A percentile compares a stretch with the other conserved stretches of the same genome.
Evolutionary conservation across 2,329 filamentous ascomycete genomes (phyloP).

Genomic region (Colletotrichum eremochloae): DNA sequence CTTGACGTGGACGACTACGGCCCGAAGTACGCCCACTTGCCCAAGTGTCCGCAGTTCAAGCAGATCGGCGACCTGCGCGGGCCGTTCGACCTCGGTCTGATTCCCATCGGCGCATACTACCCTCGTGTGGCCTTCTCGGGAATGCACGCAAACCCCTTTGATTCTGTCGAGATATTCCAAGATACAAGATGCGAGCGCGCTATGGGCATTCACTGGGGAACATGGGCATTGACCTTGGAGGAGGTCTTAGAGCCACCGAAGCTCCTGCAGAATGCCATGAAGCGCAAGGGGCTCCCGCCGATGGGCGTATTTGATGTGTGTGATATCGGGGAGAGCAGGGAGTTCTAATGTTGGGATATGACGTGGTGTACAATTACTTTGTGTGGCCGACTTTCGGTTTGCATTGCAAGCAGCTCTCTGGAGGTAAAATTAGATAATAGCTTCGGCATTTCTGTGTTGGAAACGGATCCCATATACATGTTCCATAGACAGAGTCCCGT

Average conservation of each 20-base stretch:
- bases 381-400: background rate
- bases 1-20: slow-evolving; percentile 77
- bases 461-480: background rate
- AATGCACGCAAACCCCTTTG: slow-evolving; percentile 88
- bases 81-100: slow-evolving; percentile 90
- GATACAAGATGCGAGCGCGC: slow-evolving; percentile 85
- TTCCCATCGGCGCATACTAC: slow-evolving; percentile 92
- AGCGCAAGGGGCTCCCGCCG: slow-evolving; percentile 74
- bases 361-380: slow-evolving; percentile 1
- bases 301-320: slow-evolving; percentile 85
- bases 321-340: slow-evolving; percentile 85
- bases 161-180: slow-evolving; percentile 89
- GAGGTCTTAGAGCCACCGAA: slow-evolving; percentile 86
- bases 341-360: slow-evolving; percentile 66
- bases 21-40: slow-evolving; percentile 73
- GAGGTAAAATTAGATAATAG: background rate
- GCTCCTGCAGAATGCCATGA: slow-evolving; percentile 79
- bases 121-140: slow-evolving; percentile 80
- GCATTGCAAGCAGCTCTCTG: slow-evolving; percentile 9
- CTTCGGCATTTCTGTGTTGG: background rate
- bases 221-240: slow-evolving; percentile 88
- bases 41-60: slow-evolving; percentile 85
- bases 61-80: slow-evolving; percentile 85
- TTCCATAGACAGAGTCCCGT: background rate
- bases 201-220: slow-evolving; percentile 93